Evolutionary conservation across 805 yeast genomes (phyloP).

Genomic region (Candida germanica): DNA sequence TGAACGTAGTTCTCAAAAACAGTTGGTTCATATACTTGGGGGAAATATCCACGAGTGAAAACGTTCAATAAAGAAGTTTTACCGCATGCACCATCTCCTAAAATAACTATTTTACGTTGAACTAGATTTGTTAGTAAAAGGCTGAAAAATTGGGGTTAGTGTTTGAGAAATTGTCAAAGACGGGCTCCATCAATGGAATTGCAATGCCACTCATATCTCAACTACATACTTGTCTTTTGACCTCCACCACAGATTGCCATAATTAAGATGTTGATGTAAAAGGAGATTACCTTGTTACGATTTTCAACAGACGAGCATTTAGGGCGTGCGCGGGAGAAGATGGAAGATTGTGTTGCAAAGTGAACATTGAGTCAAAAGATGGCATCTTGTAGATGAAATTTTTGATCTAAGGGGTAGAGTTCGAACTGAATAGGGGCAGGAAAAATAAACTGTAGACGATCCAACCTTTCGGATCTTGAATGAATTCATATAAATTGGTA

Average conservation of each 20-base stretch:
- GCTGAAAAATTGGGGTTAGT: background rate
- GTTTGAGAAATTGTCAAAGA: background rate
- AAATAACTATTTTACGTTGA: conserved; percentile 87
- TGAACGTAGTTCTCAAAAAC: conserved; percentile 97
- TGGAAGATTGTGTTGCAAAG: background rate
- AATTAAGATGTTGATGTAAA: background rate
- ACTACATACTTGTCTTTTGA: conserved; percentile 40
- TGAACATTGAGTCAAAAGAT: background rate
- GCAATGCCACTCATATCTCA: no score
- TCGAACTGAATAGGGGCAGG: no score
- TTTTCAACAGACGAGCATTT: conserved; percentile 1
- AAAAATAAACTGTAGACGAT: no score
- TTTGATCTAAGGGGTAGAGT: no score
- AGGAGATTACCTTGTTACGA: background rate
- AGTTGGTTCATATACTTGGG: conserved; percentile 97
- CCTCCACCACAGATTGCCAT: conserved; percentile 46
- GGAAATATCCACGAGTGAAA: conserved; percentile 95
- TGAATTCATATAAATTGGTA: no score
- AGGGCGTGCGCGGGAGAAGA: background rate
- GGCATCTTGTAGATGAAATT: no score
- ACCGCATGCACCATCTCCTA: conserved; percentile 99
- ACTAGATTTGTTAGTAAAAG: conserved; percentile 32
- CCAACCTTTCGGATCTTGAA: no score
- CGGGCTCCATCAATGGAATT: background rate
- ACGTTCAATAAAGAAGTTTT: conserved; percentile 92